Evolutionary conservation across 345 rosid species (phyloP).

Genomic region (Heritiera littoralis): DNA sequence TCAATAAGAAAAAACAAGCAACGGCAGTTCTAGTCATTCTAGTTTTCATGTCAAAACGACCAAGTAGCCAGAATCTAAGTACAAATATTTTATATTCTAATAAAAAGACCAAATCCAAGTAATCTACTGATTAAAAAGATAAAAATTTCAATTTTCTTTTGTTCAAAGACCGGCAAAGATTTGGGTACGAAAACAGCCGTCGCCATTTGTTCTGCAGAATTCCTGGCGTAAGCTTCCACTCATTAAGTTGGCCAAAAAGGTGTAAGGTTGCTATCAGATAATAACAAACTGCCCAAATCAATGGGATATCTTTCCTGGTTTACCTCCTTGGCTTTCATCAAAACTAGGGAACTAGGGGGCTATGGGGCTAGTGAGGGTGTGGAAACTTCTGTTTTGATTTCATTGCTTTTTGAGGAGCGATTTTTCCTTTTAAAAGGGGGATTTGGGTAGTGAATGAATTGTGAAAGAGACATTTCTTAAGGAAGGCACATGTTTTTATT

Average conservation of each 20-base stretch:
- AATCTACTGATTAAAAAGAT: neutral
- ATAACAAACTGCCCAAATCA: constrained; percentile 26
- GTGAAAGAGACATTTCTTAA: no score
- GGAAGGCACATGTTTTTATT: no score
- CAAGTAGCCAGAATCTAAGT: neutral
- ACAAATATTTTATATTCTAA: neutral
- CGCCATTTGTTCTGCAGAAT: neutral
- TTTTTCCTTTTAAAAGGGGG: neutral
- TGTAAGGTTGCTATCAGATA: constrained; percentile 28
- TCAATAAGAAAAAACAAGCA: no score
- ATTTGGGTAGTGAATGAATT: no score
- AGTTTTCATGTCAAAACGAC: neutral
- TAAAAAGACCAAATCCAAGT: neutral
- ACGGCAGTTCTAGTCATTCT: neutral
- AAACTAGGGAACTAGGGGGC: neutral
- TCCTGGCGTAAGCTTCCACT: constrained; percentile 20
- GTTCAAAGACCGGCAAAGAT: neutral
- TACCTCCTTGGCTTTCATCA: neutral
- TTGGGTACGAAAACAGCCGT: constrained; percentile 24
- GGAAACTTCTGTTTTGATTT: constrained; percentile 27
- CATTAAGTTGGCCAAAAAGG: neutral
- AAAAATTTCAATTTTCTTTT: neutral
- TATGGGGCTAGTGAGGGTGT: neutral
- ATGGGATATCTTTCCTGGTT: neutral
- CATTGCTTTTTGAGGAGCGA: constrained; percentile 10